These are phyloP conservation scores for Hypomyces rosellus DNA, from an alignment of 2,329 filamentous ascomycete genomes.

Conservation along the genomic window DNA sequence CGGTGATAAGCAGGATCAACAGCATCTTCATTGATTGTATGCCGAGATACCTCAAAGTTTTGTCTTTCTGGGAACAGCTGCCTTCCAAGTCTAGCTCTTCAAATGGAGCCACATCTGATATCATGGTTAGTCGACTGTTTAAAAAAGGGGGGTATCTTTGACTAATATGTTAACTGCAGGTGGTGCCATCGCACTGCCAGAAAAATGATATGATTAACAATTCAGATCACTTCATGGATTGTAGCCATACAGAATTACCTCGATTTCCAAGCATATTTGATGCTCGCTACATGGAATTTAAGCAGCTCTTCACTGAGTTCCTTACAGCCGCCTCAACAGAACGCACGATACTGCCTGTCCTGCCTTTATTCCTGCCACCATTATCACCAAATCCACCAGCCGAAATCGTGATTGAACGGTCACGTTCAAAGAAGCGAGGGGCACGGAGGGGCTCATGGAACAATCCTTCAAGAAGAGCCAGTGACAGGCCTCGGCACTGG, in stretches of 20 bases:
- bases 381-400: constrained; percentile 1
- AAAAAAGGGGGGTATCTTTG: neutral
- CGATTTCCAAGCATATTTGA: constrained; percentile 14
- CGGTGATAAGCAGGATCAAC: constrained; percentile 16
- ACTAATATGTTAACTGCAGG: neutral
- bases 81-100: neutral
- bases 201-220: constrained; percentile 2
- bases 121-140: neutral
- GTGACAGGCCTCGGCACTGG: constrained; percentile 1
- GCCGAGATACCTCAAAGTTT: constrained; percentile 3
- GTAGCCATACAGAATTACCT: constrained; percentile 15
- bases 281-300: constrained; percentile 10
- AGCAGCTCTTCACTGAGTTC: constrained; percentile 9
- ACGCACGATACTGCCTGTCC: constrained; percentile 2
- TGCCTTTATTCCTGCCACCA: neutral
- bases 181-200: neutral
- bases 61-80: constrained; percentile 14
- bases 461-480: neutral
- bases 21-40: constrained; percentile 5
- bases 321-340: constrained; percentile 1
- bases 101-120: neutral
- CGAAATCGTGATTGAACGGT: neutral
- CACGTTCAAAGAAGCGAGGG: constrained; percentile 1
- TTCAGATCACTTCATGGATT: constrained; percentile 12
- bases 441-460: neutral